Evolutionary conservation across 2,329 filamentous ascomycete species (phyloP), one percentile per base, ranked within the genome.

Genomic region (Neopestalotiopsis sp.): DNA sequence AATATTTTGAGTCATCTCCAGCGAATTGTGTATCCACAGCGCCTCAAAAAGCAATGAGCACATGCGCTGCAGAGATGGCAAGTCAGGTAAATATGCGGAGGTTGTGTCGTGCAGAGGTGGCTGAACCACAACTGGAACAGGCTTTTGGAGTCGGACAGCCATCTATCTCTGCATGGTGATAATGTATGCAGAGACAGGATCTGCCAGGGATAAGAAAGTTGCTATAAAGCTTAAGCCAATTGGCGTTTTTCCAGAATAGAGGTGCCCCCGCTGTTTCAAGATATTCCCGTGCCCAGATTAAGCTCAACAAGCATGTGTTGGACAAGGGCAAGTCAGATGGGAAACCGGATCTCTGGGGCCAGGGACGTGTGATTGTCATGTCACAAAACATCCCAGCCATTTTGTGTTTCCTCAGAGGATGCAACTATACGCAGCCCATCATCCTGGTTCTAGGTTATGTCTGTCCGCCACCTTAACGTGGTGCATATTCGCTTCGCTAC

Each of bases 371-470:
- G 17, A 53, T 7, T n/a, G 45, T 53, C 45, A 53, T 20, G 45
- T 53, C 45, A 7, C 24, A 28, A 28, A 28, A 28, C 45, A 38
- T 38, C 13, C 45, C 45, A 53, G 45, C 45, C 45, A 53, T 53
- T 59, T 34, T 34, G 57, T 34, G 17, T 28, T 59, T 59, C 57
- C 17, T 24, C 30, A 30, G 57, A 34, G 24, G 24, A 30, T 59
- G 57, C 30, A 59, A 34, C 4, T 59, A 34, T 30, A 20, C 34
- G 13, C 13, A 40, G 24, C 34, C 34, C 12, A 20, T 38, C 34
- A 62, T n/a, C 59, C 59, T 5, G 59, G 59, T 20, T 40, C 59
- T 34, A 62, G 59, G 59, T 62, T 62, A 62, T 62, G 59, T 62
- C 32, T 59, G 30, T 59, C 57, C 14, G 57, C 57, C 57, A 59